Conservation (phyloP, 768 basidiomycete genomes). For the Cystobasidiopsis lactophilus region DNA sequence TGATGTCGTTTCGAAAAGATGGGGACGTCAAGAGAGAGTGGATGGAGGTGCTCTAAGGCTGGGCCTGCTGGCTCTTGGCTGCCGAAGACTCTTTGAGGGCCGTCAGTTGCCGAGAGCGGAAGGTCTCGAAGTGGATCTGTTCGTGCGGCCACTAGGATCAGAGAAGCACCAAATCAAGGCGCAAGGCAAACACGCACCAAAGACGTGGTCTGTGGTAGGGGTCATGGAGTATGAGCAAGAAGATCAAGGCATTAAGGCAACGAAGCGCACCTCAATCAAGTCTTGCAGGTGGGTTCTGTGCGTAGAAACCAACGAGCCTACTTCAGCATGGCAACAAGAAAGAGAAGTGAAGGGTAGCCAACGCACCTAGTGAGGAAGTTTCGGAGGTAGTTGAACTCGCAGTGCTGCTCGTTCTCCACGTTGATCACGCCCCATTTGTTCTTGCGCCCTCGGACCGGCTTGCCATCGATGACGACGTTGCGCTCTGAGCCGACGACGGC, state of each 20-base stretch:
- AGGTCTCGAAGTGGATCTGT: constrained; percentile 97
- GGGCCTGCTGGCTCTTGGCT: constrained; percentile 12
- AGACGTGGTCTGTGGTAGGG: too few species aligned
- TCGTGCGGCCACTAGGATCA: constrained; percentile 46
- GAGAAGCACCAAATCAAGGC: not conserved
- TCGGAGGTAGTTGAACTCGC: constrained; percentile 90
- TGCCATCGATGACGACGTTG: constrained; percentile 85
- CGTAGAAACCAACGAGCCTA: not conserved
- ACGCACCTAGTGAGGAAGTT: constrained; percentile 80
- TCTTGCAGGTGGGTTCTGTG: constrained; percentile 85
- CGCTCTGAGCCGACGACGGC: constrained; percentile 94
- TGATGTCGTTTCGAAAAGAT: too few species aligned
- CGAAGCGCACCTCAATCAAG: constrained; percentile 47
- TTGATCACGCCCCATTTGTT: constrained; percentile 98
- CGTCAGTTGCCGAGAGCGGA: constrained; percentile 92
- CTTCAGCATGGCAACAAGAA: not conserved
- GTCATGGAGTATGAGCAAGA: too few species aligned
- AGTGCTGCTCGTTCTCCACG: constrained; percentile 86
- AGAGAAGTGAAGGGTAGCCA: not conserved
- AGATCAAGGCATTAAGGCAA: too few species aligned
- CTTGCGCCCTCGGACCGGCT: constrained; percentile 82
- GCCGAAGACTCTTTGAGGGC: constrained; percentile 84
- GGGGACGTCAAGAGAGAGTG: not conserved
- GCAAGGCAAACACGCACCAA: not conserved
- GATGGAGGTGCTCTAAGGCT: not conserved